Percentiles rank a stretch among this genome's conserved stretches.
Conservation (phyloP, 768 basidiomycete genomes). For the Leccinellum rugosiceps region DNA sequence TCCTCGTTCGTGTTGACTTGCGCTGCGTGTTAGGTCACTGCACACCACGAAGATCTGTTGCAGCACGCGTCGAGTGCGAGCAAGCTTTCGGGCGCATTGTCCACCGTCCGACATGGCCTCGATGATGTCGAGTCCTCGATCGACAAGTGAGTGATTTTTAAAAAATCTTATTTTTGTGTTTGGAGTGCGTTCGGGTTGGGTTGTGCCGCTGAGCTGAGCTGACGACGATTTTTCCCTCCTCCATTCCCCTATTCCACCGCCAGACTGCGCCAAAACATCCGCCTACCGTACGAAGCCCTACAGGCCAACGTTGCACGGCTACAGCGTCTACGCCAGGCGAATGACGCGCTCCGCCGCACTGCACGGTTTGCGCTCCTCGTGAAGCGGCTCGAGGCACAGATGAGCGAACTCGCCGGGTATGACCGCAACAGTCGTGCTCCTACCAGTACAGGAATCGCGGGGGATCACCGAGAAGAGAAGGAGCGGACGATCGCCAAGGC, state of each 20-base stretch:
- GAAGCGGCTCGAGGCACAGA: constrained; percentile 79
- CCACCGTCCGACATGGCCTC: constrained; percentile 64
- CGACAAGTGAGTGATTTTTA: constrained; percentile 68
- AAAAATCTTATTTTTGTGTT: too few species aligned
- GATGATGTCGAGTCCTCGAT: constrained; percentile 72
- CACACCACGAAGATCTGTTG: constrained; percentile 80
- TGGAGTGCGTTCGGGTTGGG: background rate
- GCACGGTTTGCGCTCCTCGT: constrained; percentile 84
- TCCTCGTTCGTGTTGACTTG: too few species aligned
- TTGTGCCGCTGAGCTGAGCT: background rate
- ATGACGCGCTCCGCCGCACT: constrained; percentile 79
- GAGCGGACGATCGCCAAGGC: constrained; percentile 91
- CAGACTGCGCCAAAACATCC: constrained; percentile 86
- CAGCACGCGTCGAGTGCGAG: constrained; percentile 75
- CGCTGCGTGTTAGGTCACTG: constrained; percentile 54
- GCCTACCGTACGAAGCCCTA: constrained; percentile 76
- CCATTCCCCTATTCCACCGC: background rate
- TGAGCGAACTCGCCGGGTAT: constrained; percentile 56
- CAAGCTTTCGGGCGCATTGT: constrained; percentile 66
- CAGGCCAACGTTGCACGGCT: constrained; percentile 68
- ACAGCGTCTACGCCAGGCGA: constrained; percentile 75
- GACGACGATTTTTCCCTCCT: background rate
- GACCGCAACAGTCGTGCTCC: background rate
- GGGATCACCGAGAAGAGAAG: constrained; percentile 67
- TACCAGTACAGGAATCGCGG: background rate